A percentile compares a stretch with the other conserved stretches of the same genome.
These are phyloP conservation scores for Aquilaria agallochum DNA, from an alignment of 441 rosid species.

Conservation along the genomic window DNA sequence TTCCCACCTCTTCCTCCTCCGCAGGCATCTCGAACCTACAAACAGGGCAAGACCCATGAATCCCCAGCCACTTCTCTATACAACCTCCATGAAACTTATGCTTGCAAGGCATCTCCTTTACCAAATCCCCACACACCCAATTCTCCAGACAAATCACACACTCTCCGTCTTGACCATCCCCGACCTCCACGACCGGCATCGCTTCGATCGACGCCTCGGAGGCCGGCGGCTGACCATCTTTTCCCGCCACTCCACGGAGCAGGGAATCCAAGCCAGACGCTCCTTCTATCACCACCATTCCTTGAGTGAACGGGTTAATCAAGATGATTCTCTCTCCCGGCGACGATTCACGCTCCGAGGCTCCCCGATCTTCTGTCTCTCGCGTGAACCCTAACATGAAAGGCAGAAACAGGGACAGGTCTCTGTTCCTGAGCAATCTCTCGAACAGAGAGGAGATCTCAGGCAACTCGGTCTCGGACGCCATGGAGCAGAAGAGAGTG, in stretches of 20 bases:
- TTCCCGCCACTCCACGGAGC: conserved; percentile 20
- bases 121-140: conserved; percentile 48
- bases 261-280: conserved; percentile 37
- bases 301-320: conserved; percentile 53
- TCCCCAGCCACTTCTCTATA: conserved; percentile 73
- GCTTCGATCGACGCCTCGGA: conserved; percentile 62
- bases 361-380: conserved; percentile 15
- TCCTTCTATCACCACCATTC: conserved; percentile 54
- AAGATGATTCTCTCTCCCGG: conserved; percentile 35
- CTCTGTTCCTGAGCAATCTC: conserved; percentile 37
- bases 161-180: conserved; percentile 39
- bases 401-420: conserved; percentile 48
- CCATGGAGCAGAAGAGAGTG: conserved; percentile 15
- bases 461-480: conserved; percentile 26
- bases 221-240: conserved; percentile 65
- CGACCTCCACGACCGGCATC: conserved; percentile 45
- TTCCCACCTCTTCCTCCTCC: conserved; percentile 38
- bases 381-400: conserved; percentile 35
- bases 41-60: conserved; percentile 81
- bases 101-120: conserved; percentile 83
- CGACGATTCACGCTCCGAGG: conserved; percentile 28
- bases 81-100: conserved; percentile 74
- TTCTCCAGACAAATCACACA: conserved; percentile 76
- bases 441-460: conserved; percentile 33
- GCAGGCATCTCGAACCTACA: conserved; percentile 85